Conservation (phyloP, 2,329 filamentous ascomycete species). For the Cladorrhinum sp. region DNA sequence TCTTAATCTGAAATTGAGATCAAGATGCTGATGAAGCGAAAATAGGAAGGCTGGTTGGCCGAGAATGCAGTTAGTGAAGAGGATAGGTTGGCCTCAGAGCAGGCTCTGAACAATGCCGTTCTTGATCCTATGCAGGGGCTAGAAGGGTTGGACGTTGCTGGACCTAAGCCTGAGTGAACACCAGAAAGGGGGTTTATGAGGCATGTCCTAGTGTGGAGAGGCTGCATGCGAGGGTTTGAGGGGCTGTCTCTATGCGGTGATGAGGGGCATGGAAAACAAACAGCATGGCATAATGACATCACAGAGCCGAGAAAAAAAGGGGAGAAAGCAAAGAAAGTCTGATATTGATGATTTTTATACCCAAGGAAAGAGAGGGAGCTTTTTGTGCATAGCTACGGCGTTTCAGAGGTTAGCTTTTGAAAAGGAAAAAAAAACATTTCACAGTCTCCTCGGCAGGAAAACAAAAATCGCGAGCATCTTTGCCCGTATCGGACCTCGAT, state of each 20-base stretch:
- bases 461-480: too few relatives aligned
- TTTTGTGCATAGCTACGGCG: constrained; percentile 9
- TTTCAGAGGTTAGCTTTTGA: neutral
- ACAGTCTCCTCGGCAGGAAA: too few relatives aligned
- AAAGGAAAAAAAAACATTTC: neutral
- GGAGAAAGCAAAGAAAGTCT: neutral
- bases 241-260: neutral
- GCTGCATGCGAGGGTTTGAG: neutral
- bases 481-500: neutral
- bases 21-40: constrained; percentile 18
- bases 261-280: neutral
- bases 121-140: constrained; percentile 93
- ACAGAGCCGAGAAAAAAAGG: neutral
- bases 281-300: neutral
- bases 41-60: constrained; percentile 86
- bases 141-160: constrained; percentile 89
- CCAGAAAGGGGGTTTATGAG: too few relatives aligned
- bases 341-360: constrained; percentile 14
- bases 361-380: constrained; percentile 9
- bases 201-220: too few relatives aligned
- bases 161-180: constrained; percentile 71
- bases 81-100: constrained; percentile 60
- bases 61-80: constrained; percentile 83
- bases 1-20: neutral
- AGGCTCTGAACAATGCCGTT: constrained; percentile 55